Base-by-base conservation (phyloP, 2,329 filamentous ascomycete species). In the Diaporthe batatas region DNA sequence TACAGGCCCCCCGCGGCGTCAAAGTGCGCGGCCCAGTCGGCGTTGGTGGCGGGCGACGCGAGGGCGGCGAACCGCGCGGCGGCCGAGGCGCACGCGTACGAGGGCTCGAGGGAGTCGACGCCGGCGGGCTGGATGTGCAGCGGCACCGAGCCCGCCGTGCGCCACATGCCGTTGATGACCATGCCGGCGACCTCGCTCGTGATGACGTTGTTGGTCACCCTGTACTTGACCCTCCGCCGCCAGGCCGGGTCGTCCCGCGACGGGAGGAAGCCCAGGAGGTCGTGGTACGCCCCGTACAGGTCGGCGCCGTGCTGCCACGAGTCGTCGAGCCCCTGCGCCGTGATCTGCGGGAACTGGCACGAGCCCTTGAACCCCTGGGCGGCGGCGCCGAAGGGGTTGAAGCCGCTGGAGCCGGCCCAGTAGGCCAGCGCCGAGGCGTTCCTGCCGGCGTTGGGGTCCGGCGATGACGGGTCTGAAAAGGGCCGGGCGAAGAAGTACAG, bases 311-410 rank as follows among this genome's bases (percentile, higher is more conserved):
- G 94, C 75, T 91, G 87, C 85, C 89, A 92, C 18, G 92, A 92
- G 81, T 96, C 94, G 62, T 91, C 89, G 0, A 96, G 85, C 0
- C 94, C 94, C 23, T 83, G 87, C 1, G 87, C 83, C 0, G 93
- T 95, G 77, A 96, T 93, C 80, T 96, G 94, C 0, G 94, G 94
- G 79, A 96, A 96, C 76, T 93, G 91, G 77, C 94, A 96, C 16
- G 89, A 91, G 2, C 93, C 93, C 53, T 90, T 87, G 85, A 93
- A 95, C 3, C 93, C 93, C 1, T 86, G 79, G 0, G 90, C 88
- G 3, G 85, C 79, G 36, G 73, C 21, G 7, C 55, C 67, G 77
- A 94, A 92, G 0, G 93, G 92, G 78, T 95, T 96, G 65, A 72
- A 70, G 16, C 67, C 70, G 4, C 88, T 90, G 79, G 89, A 91